Conservation (phyloP, 73 alveolate species). For the Paramecium primaurelia region DNA sequence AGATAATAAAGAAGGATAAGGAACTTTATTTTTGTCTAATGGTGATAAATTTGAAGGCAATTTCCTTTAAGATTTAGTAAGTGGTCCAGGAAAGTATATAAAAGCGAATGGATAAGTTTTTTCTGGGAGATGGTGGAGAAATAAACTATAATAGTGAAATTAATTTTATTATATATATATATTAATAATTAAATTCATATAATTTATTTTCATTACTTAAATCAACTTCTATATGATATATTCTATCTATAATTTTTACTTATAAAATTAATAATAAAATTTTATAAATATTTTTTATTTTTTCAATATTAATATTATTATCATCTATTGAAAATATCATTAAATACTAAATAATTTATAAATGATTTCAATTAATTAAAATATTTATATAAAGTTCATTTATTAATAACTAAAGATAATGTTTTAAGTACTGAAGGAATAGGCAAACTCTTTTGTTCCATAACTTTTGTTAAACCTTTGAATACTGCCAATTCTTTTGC, state of each 20-base stretch:
- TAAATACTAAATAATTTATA: not conserved
- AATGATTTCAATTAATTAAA: not conserved
- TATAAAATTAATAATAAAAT: too few relatives aligned
- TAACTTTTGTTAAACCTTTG: not conserved
- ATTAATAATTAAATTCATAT: not conserved
- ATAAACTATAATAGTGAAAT: slow-evolving; percentile 6
- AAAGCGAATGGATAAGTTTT: slow-evolving; percentile 44
- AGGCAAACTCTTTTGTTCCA: not conserved
- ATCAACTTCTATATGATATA: too few relatives aligned
- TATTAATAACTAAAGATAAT: not conserved
- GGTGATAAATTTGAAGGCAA: slow-evolving; percentile 60
- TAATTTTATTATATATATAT: not conserved
- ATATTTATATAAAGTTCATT: not conserved
- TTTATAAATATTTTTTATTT: too few relatives aligned
- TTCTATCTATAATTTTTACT: too few relatives aligned
- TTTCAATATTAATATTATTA: too few relatives aligned
- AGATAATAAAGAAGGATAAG: slow-evolving; percentile 59
- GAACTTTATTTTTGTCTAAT: slow-evolving; percentile 42
- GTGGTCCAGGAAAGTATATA: slow-evolving; percentile 51
- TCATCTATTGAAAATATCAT: not conserved
- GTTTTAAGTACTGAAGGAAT: slow-evolving; percentile 11
- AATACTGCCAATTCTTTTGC: not conserved
- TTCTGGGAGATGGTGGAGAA: slow-evolving; percentile 56
- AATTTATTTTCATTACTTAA: too few relatives aligned
- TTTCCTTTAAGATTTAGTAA: slow-evolving; percentile 31